Percentiles rank a stretch among this genome's conserved stretches.
These are phyloP conservation scores for Pseudocercospora macadamiae DNA, from an alignment of 2,329 filamentous ascomycete genomes.

Conservation along the genomic window DNA sequence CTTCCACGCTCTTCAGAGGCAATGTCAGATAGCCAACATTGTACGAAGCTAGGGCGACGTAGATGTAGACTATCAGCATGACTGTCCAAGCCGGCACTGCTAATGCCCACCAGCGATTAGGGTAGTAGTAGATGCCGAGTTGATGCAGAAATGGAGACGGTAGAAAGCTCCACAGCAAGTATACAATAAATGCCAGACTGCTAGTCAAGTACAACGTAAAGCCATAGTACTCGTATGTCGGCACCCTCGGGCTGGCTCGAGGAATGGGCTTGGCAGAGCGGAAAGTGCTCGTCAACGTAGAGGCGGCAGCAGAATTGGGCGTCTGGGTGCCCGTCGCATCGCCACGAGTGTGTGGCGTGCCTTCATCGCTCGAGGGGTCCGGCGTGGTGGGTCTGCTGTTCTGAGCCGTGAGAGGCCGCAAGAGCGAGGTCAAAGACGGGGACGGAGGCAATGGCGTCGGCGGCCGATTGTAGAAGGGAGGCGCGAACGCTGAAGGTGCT, in stretches of 20 bases:
- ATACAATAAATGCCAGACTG: constrained; percentile 74
- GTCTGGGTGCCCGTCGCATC: constrained; percentile 42
- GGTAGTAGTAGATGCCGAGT: constrained; percentile 94
- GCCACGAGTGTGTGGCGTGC: constrained; percentile 31
- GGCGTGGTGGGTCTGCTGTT: constrained; percentile 92
- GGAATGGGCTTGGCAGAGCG: constrained; percentile 67
- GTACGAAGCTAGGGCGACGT: constrained; percentile 86
- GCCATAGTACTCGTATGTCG: constrained; percentile 99
- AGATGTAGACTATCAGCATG: constrained; percentile 87
- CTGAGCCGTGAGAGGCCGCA: constrained; percentile 69
- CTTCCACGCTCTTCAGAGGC: constrained; percentile 77
- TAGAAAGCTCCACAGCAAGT: constrained; percentile 83
- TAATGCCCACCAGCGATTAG: constrained; percentile 95
- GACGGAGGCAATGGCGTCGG: constrained; percentile 92
- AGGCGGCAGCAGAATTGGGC: constrained; percentile 61
- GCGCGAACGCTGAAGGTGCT: constrained; percentile 58
- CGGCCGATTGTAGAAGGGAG: constrained; percentile 96
- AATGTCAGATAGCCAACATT: constrained; percentile 89
- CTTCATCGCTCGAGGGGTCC: constrained; percentile 84
- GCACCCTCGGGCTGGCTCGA: constrained; percentile 85
- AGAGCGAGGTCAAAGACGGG: constrained; percentile 86
- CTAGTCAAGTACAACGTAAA: constrained; percentile 95
- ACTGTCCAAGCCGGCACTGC: constrained; percentile 90
- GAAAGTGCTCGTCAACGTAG: constrained; percentile 58
- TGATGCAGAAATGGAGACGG: constrained; percentile 90